Evolutionary conservation across 768 basidiomycete genomes (phyloP).

Genomic region (Mycena amicta): DNA sequence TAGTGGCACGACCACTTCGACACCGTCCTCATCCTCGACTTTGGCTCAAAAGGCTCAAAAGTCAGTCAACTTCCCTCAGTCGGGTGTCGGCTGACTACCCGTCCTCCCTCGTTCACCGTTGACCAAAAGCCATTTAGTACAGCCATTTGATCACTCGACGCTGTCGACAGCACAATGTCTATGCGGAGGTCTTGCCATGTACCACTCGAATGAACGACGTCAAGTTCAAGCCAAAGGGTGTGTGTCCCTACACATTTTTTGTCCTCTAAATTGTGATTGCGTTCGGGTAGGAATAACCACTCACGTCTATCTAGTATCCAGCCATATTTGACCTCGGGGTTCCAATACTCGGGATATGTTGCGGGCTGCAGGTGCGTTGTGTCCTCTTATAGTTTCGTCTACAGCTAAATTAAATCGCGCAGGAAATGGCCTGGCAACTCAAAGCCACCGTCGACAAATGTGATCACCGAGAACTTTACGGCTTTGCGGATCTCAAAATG

Average conservation of each 20-base stretch:
- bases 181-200: constrained; percentile 97
- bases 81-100: constrained; percentile 54
- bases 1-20: constrained; percentile 96
- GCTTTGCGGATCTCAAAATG: constrained; percentile 82
- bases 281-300: constrained; percentile 79
- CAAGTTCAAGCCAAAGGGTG: constrained; percentile 93
- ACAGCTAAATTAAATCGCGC: constrained; percentile 5
- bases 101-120: neutral
- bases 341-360: constrained; percentile 95
- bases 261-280: neutral
- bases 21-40: constrained; percentile 94
- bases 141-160: constrained; percentile 96
- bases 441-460: constrained; percentile 84
- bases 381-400: constrained; percentile 23
- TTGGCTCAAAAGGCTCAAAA: constrained; percentile 96
- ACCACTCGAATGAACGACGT: constrained; percentile 88
- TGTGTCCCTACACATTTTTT: neutral
- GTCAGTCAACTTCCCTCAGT: too few species aligned
- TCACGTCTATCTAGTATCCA: constrained; percentile 91
- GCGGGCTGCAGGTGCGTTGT: constrained; percentile 80
- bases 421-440: constrained; percentile 93
- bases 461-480: constrained; percentile 95
- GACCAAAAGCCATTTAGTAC: constrained; percentile 55
- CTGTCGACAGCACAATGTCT: constrained; percentile 96
- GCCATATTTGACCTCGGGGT: constrained; percentile 85